These are phyloP conservation scores for Leptographium radiaticola DNA, from an alignment of 2,329 filamentous ascomycete genomes.

Conservation along the genomic window DNA sequence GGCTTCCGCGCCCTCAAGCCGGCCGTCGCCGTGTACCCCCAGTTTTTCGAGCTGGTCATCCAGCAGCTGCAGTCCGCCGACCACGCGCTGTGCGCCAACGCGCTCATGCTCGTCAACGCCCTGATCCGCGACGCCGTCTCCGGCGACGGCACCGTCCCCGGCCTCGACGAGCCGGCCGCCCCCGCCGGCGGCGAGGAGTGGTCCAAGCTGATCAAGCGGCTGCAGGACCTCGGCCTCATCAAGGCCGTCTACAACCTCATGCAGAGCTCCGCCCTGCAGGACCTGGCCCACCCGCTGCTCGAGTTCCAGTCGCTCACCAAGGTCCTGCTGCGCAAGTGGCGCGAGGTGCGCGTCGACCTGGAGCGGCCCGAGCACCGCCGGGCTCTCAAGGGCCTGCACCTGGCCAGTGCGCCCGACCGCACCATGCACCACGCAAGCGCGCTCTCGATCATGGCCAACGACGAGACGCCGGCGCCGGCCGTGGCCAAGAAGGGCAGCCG, in stretches of 20 bases:
- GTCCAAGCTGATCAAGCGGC: slow-evolving; percentile 85
- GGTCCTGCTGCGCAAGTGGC: slow-evolving; percentile 76
- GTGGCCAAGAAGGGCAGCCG: slow-evolving; percentile 46
- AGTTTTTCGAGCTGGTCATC: slow-evolving; percentile 90
- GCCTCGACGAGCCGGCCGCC: slow-evolving; percentile 7
- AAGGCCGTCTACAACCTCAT: slow-evolving; percentile 85
- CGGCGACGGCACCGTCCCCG: slow-evolving; percentile 32
- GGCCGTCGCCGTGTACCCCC: slow-evolving; percentile 77
- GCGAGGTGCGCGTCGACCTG: slow-evolving; percentile 69
- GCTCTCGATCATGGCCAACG: slow-evolving; percentile 8
- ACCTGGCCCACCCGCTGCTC: slow-evolving; percentile 75
- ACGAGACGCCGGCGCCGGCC: background rate
- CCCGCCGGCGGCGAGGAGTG: slow-evolving; percentile 52
- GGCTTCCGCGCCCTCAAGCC: slow-evolving; percentile 89
- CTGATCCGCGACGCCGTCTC: slow-evolving; percentile 85
- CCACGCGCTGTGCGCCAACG: slow-evolving; percentile 89
- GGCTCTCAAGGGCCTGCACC: slow-evolving; percentile 72
- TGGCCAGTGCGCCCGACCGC: slow-evolving; percentile 64
- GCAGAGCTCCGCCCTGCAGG: slow-evolving; percentile 85
- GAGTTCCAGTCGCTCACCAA: slow-evolving; percentile 93
- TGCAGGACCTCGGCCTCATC: slow-evolving; percentile 89
- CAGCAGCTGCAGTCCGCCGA: slow-evolving; percentile 85
- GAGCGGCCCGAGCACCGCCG: slow-evolving; percentile 80
- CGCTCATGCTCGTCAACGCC: slow-evolving; percentile 88
- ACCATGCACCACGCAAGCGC: slow-evolving; percentile 12